These are phyloP conservation scores for Ustilago sp. DNA, from an alignment of 1,284 basidiomycete species.

Conservation along the genomic window DNA sequence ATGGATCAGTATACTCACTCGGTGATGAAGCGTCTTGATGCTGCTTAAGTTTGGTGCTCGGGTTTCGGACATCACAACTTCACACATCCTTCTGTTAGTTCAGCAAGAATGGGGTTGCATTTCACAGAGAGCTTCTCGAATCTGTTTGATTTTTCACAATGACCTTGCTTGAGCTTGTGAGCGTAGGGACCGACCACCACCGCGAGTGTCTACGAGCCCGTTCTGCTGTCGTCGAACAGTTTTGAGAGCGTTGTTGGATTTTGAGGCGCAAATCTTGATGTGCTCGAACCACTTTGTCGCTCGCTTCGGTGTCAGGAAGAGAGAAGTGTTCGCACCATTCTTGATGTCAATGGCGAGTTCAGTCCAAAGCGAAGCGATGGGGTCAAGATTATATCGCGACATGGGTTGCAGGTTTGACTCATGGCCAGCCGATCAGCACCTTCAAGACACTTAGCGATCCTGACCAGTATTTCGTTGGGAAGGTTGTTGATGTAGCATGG, in stretches of 20 bases:
- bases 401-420: constrained; percentile 1
- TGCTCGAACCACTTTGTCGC: neutral
- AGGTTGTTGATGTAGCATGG: neutral
- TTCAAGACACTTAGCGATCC: neutral
- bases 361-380: neutral
- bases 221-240: neutral
- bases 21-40: constrained; percentile 52
- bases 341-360: constrained; percentile 1
- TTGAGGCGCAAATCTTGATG: constrained; percentile 7
- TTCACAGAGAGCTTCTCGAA: too few species aligned
- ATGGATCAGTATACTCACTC: constrained; percentile 71
- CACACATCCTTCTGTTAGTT: neutral
- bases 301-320: neutral
- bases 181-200: too few species aligned
- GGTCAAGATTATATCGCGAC: neutral
- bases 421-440: neutral
- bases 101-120: neutral
- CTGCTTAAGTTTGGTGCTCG: constrained; percentile 3
- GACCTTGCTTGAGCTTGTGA: too few species aligned
- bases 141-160: too few species aligned
- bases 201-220: too few species aligned
- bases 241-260: neutral
- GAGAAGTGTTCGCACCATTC: neutral
- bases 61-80: neutral
- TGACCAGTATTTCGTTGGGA: constrained; percentile 1